Conservation (phyloP, 352 stramenopile species). For the Phytopythium delawarense region DNA sequence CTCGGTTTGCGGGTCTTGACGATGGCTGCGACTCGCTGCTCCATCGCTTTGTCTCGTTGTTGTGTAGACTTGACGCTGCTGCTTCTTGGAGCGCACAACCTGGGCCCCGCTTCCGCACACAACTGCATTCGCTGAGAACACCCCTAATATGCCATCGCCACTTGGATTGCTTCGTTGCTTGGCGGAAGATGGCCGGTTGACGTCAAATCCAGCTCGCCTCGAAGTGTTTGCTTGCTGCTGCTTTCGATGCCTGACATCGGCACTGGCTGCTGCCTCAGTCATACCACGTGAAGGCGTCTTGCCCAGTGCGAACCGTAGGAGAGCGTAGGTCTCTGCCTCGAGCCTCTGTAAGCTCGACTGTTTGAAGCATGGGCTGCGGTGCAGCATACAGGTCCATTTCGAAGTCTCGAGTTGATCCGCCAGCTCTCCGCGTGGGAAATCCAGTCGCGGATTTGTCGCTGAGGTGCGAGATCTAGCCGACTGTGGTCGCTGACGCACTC, state of each 20-base stretch:
- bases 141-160: background rate
- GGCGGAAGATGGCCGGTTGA: background rate
- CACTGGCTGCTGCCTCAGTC: background rate
- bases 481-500: conserved; percentile 16
- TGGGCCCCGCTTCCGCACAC: conserved; percentile 36
- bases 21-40: background rate
- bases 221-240: conserved; percentile 2
- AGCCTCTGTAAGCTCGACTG: conserved; percentile 26
- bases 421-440: background rate
- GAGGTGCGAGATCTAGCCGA: conserved; percentile 20
- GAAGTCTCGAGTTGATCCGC: conserved; percentile 13
- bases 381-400: conserved; percentile 46
- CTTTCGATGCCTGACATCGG: background rate
- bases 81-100: conserved; percentile 28
- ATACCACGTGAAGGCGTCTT: conserved; percentile 2
- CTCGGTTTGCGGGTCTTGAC: background rate
- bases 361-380: conserved; percentile 31
- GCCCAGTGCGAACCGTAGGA: conserved; percentile 31
- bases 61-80: conserved; percentile 12
- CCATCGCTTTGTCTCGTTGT: background rate
- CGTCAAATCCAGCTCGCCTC: too few relatives aligned
- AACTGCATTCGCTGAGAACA: background rate
- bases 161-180: background rate
- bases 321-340: conserved; percentile 43
- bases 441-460: background rate